Evolutionary conservation across 441 rosid species (phyloP).

Genomic region (Gossypium davidsonii): DNA sequence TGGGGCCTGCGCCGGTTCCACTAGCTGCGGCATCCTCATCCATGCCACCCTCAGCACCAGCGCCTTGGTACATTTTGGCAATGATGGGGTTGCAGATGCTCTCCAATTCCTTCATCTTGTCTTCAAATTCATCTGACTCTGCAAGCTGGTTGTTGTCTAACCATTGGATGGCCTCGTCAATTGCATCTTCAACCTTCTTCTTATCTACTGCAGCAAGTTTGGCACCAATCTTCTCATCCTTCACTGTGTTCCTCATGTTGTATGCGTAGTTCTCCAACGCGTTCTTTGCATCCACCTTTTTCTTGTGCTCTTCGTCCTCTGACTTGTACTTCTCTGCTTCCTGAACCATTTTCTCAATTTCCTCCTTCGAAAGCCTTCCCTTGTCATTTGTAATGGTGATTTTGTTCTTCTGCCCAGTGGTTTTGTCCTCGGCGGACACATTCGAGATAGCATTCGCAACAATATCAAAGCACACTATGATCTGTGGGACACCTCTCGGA

Average conservation of each 20-base stretch:
- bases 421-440: conserved; percentile 65
- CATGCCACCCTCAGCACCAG: conserved; percentile 45
- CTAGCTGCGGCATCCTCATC: conserved; percentile 42
- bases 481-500: conserved; percentile 58
- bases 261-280: conserved; percentile 54
- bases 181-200: conserved; percentile 53
- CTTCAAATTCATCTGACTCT: conserved; percentile 54
- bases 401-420: conserved; percentile 56
- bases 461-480: conserved; percentile 56
- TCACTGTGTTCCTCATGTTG: conserved; percentile 59
- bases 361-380: conserved; percentile 59
- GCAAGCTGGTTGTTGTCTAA: conserved; percentile 51
- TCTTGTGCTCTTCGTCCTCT: conserved; percentile 57
- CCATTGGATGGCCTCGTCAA: conserved; percentile 48
- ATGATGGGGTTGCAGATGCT: conserved; percentile 59
- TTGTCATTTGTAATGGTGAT: conserved; percentile 65
- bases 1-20: conserved; percentile 42
- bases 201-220: conserved; percentile 39
- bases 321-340: conserved; percentile 67
- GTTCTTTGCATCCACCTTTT: conserved; percentile 53
- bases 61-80: conserved; percentile 60
- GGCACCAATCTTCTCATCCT: conserved; percentile 51
- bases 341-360: conserved; percentile 59
- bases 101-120: conserved; percentile 60
- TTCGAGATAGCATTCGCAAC: conserved; percentile 54